These are phyloP conservation scores for Trichophyton simii DNA, from an alignment of 2,329 filamentous ascomycete species.

Conservation along the genomic window DNA sequence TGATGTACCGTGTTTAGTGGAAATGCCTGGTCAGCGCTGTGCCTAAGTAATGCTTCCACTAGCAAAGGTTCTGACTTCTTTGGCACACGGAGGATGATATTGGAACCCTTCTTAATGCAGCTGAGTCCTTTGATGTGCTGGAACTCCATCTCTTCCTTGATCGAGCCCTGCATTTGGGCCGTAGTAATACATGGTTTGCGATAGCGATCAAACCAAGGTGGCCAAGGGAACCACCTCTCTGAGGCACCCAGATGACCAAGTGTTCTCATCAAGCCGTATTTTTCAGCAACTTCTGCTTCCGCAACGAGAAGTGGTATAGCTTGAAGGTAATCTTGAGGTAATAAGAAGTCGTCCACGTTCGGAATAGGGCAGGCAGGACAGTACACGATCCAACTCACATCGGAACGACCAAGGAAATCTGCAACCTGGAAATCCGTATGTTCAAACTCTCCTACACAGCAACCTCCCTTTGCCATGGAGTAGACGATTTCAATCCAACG, in stretches of 20 bases:
- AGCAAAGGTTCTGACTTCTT: slow-evolving; percentile 3
- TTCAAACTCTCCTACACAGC: slow-evolving; percentile 6
- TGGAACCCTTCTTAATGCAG: slow-evolving; percentile 5
- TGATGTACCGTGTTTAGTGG: slow-evolving; percentile 6
- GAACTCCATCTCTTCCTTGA: slow-evolving; percentile 3
- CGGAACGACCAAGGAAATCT: slow-evolving; percentile 8
- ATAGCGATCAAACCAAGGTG: slow-evolving; percentile 10
- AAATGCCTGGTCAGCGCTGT: slow-evolving; percentile 3
- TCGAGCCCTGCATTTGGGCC: slow-evolving; percentile 4
- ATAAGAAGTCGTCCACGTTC: slow-evolving; percentile 7
- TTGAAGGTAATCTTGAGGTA: slow-evolving; percentile 8
- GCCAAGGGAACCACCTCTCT: slow-evolving; percentile 9
- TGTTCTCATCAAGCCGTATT: slow-evolving; percentile 8
- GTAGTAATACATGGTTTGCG: slow-evolving; percentile 8
- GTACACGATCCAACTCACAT: slow-evolving; percentile 9
- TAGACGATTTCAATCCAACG: slow-evolving; percentile 8
- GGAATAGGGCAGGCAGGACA: slow-evolving; percentile 5
- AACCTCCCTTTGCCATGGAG: slow-evolving; percentile 7
- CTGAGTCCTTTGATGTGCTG: slow-evolving; percentile 6
- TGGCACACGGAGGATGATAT: slow-evolving; percentile 7
- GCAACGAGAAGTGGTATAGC: slow-evolving; percentile 7
- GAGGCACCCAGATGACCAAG: slow-evolving; percentile 10
- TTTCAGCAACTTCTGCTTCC: slow-evolving; percentile 8
- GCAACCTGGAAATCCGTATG: slow-evolving; percentile 8
- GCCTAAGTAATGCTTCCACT: slow-evolving; percentile 4